Evolutionary conservation across 192 early-diverging fungal genomes (phyloP), one percentile per base, ranked within the genome.

Genomic region (Dispira parvispora): DNA sequence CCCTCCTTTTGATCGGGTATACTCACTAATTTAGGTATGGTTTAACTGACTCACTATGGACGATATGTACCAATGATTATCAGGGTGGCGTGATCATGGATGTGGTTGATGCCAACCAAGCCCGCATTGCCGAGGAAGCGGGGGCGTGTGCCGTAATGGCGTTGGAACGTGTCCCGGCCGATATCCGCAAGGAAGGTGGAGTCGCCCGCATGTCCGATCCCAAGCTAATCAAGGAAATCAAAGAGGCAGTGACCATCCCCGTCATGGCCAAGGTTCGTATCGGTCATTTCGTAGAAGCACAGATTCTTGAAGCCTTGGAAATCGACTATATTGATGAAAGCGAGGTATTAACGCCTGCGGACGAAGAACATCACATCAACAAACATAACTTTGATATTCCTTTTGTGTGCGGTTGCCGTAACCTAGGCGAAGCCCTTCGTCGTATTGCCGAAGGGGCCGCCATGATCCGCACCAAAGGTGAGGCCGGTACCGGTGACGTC

Each of bases 21-120:
- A 44, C 23, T 16, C 16, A 23, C 10, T 67, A 18, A 11, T 21
- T 27, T 65, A 12, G 11, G 25, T 32, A 32, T 23, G 16, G 6
- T 66, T 45, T 18, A 8, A 3, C 32, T 45, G 63, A 21, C 63
- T 38, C 1, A 38, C 6, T 38, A 6, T 38, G 6, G 6, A 38
- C 6, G 50, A 53, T 55, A 45, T 3, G 26, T 43, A 45, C 60
- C 68, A 56, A n/a, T 58, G 12, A 21, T 62, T 45, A 54, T 20
- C 63, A 91, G 88, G 93, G 92, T 61, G 96, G 96, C 64, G 96
- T 99, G 20, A 97, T 99, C 73, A 96, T 99, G 93, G 96, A 97
- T 75, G 96, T 96, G 16, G 84, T 94, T 66, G 90, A 97, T 69
- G 90, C 85, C 57, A 92, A 99, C 71, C 94, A 99, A 76, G 96